A percentile compares a stretch with the other conserved stretches of the same genome.
Conservation (phyloP, 148 eudicot genomes). For the Rhododendron mucronatum region DNA sequence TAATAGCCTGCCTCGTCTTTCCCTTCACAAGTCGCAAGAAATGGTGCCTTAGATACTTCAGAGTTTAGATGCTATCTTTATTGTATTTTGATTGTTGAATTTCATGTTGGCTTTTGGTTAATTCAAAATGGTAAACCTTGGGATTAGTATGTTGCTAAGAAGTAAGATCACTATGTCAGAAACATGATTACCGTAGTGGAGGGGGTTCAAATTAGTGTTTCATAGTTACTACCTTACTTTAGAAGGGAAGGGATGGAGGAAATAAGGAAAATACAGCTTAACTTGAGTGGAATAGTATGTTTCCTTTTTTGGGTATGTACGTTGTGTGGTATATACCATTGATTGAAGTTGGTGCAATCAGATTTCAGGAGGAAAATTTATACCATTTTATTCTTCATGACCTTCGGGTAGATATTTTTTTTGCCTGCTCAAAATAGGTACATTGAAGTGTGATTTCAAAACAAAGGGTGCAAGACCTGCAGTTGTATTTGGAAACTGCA, state of each 20-base stretch:
- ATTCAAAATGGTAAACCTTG: neutral
- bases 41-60: neutral
- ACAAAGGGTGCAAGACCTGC: neutral
- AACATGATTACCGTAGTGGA: neutral
- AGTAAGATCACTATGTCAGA: neutral
- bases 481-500: neutral
- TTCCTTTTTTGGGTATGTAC: neutral
- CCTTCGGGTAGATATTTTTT: neutral
- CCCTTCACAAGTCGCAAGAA: neutral
- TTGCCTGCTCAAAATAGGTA: neutral
- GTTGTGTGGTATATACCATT: neutral
- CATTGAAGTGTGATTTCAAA: neutral
- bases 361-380: neutral
- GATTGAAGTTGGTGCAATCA: neutral
- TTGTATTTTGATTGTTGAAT: neutral
- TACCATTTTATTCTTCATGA: neutral
- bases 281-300: neutral
- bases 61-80: neutral
- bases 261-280: neutral
- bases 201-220: neutral
- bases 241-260: neutral
- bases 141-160: neutral
- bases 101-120: neutral
- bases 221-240: neutral
- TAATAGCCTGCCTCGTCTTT: neutral